Percentiles rank a stretch among this genome's conserved stretches.
Conservation (phyloP, 805 yeast species). For the Komagataella mondaviorum region DNA sequence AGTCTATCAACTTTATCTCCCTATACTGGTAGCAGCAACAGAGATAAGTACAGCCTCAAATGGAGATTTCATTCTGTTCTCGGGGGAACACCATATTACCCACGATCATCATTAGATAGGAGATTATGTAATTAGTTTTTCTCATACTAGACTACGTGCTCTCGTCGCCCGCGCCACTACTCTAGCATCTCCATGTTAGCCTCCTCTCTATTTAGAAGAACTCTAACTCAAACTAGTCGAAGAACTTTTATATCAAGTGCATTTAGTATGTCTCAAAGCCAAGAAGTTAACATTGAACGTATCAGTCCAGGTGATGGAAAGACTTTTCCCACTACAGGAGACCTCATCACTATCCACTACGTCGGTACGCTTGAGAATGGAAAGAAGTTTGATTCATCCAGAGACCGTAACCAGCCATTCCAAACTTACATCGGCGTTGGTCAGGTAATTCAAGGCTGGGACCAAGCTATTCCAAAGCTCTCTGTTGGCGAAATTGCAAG, state of each 20-base stretch:
- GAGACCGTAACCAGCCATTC: conserved; percentile 93
- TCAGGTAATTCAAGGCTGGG: conserved; percentile 96
- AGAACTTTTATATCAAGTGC: neutral
- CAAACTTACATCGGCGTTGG: conserved; percentile 92
- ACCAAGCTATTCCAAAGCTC: conserved; percentile 83
- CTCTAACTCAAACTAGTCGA: neutral
- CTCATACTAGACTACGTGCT: too few relatives aligned
- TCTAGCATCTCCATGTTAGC: neutral
- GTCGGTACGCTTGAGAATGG: conserved; percentile 93
- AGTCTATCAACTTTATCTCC: conserved; percentile 50
- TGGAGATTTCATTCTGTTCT: conserved; percentile 6
- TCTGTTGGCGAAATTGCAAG: conserved; percentile 89
- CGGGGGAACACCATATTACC: neutral
- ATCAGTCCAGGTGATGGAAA: conserved; percentile 62
- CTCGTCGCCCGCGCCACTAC: neutral
- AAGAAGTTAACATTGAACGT: neutral
- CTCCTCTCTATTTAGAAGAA: neutral
- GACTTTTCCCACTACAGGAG: conserved; percentile 80
- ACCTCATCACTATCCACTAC: conserved; percentile 86
- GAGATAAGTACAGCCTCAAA: conserved; percentile 13
- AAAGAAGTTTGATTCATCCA: conserved; percentile 89
- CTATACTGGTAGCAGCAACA: conserved; percentile 28
- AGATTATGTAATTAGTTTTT: neutral
- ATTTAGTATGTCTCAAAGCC: neutral
- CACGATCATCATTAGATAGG: too few relatives aligned